A percentile compares a stretch with the other conserved stretches of the same genome.
These are phyloP conservation scores for Gossypium trilobum DNA, from an alignment of 441 rosid species.

Conservation along the genomic window DNA sequence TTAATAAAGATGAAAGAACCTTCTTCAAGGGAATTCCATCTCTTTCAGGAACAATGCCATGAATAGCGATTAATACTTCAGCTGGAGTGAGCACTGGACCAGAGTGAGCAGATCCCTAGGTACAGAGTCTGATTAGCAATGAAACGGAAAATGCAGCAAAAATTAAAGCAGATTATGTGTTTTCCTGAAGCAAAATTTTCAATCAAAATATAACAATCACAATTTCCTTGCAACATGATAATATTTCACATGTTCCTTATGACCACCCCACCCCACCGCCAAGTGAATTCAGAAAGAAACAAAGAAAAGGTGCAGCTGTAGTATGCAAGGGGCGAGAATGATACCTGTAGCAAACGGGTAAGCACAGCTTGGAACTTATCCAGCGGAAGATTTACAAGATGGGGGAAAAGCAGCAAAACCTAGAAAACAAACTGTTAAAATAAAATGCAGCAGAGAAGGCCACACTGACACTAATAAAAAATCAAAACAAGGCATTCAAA, in stretches of 20 bases:
- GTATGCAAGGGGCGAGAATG: conserved; percentile 9
- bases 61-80: conserved; percentile 81
- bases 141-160: conserved; percentile 12
- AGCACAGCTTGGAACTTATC: conserved; percentile 85
- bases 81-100: conserved; percentile 71
- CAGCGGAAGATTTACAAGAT: conserved; percentile 67
- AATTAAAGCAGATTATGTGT: conserved; percentile 4
- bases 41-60: conserved; percentile 84
- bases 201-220: background rate
- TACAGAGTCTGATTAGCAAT: conserved; percentile 7
- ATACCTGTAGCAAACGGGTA: conserved; percentile 70
- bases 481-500: background rate
- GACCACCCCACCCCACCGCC: background rate
- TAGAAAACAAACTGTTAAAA: conserved; percentile 26
- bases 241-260: background rate
- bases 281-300: background rate
- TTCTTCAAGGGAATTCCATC: conserved; percentile 91
- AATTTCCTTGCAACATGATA: background rate
- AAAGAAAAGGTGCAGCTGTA: background rate
- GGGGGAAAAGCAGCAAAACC: conserved; percentile 66
- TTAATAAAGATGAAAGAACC: conserved; percentile 28
- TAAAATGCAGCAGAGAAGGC: conserved; percentile 14
- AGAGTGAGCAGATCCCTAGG: conserved; percentile 69
- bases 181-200: background rate
- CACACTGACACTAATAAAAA: background rate